Conservation (phyloP, 1,139 yeast genomes). For the Meyerozyma elateridarum region DNA sequence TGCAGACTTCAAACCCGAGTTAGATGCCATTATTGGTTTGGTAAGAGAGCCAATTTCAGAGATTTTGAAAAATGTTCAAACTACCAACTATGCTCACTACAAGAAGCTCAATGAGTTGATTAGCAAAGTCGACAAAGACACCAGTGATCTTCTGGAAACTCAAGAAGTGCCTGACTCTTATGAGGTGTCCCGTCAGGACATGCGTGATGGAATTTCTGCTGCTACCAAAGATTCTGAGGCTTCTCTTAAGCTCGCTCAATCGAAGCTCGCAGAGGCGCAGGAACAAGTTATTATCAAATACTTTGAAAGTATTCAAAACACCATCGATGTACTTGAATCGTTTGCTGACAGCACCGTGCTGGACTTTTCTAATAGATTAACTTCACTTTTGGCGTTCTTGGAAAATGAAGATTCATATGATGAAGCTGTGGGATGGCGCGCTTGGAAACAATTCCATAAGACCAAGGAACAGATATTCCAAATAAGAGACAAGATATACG, state of each 20-base stretch:
- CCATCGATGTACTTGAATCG: slow-evolving; percentile 64
- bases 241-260: slow-evolving; percentile 28
- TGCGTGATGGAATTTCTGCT: slow-evolving; percentile 47
- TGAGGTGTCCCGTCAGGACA: slow-evolving; percentile 49
- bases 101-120: slow-evolving; percentile 43
- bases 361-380: slow-evolving; percentile 44
- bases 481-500: slow-evolving; percentile 53
- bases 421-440: slow-evolving; percentile 48
- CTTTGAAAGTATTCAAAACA: slow-evolving; percentile 44
- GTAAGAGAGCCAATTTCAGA: slow-evolving; percentile 36
- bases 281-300: slow-evolving; percentile 30
- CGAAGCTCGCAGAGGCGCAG: slow-evolving; percentile 31
- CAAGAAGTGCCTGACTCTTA: slow-evolving; percentile 23
- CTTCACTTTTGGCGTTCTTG: slow-evolving; percentile 26
- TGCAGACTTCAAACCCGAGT: slow-evolving; percentile 33
- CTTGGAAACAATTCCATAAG: slow-evolving; percentile 63
- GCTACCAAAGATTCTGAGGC: slow-evolving; percentile 33
- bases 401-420: slow-evolving; percentile 21
- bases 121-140: slow-evolving; percentile 45
- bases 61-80: slow-evolving; percentile 38
- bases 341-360: slow-evolving; percentile 63
- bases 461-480: slow-evolving; percentile 52
- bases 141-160: slow-evolving; percentile 37
- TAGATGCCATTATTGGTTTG: slow-evolving; percentile 26
- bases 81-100: slow-evolving; percentile 40